phyloP scores from a whole-genome alignment of 176 grass and related monocot species.

The Pontederia paniculata region DNA sequence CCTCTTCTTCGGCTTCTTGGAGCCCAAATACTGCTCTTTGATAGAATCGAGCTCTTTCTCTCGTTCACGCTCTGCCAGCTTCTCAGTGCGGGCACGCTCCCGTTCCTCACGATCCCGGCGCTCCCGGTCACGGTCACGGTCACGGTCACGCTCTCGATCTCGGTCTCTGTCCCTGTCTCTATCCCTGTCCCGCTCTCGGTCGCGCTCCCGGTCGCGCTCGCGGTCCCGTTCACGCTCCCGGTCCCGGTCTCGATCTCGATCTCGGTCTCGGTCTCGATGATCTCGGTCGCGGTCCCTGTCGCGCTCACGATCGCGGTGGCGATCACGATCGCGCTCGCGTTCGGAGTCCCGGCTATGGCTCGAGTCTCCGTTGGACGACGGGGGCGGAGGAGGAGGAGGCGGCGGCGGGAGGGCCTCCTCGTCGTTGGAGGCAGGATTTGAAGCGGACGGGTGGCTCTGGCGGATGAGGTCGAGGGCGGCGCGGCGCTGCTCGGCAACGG shows the following conservation, averaged over 20 bases:
- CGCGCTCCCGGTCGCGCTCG: slow-evolving; percentile 39
- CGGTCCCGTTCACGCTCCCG: slow-evolving; percentile 35
- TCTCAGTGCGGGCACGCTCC: slow-evolving; percentile 56
- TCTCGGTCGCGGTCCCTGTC: slow-evolving; percentile 23
- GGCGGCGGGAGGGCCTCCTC: slow-evolving; percentile 5
- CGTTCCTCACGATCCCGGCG: slow-evolving; percentile 49
- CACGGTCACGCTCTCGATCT: slow-evolving; percentile 20
- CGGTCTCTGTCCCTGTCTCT: slow-evolving; percentile 28
- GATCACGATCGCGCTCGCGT: slow-evolving; percentile 12
- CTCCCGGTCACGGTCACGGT: slow-evolving; percentile 48
- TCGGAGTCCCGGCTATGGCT: slow-evolving; percentile 14
- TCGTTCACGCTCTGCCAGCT: slow-evolving; percentile 69
- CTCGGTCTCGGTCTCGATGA: slow-evolving; percentile 22
- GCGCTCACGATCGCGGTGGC: slow-evolving; percentile 23
- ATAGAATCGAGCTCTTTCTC: slow-evolving; percentile 86
- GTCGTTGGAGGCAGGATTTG: not conserved
- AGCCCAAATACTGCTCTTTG: slow-evolving; percentile 94
- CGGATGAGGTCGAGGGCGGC: slow-evolving; percentile 41
- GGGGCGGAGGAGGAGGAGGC: slow-evolving; percentile 17
- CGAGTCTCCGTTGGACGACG: slow-evolving; percentile 7
- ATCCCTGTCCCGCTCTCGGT: slow-evolving; percentile 35
- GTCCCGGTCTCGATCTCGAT: slow-evolving; percentile 41
- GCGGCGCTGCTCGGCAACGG: slow-evolving; percentile 70
- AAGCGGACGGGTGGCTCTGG: slow-evolving; percentile 26
- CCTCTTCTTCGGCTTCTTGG: slow-evolving; percentile 90